phyloP scores from a whole-genome alignment of 345 rosid species.

The Melaleuca quinquenervia region DNA sequence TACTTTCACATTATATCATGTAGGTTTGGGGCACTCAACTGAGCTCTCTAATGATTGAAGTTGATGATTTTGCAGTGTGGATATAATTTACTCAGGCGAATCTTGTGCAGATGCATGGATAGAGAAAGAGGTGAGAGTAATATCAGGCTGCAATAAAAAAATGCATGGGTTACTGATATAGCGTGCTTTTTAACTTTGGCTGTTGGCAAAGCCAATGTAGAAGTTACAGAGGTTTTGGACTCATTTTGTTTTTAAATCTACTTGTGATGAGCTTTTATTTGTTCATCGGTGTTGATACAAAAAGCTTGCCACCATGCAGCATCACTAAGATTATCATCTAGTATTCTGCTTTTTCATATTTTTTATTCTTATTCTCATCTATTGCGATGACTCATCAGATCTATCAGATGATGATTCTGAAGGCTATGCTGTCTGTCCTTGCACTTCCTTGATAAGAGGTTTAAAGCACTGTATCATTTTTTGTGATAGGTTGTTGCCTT shows the following conservation, averaged over 20 bases:
- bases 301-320: neutral
- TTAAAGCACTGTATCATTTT: neutral
- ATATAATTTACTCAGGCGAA: conserved; percentile 68
- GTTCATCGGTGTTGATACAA: neutral
- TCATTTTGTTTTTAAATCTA: neutral
- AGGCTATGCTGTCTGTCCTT: neutral
- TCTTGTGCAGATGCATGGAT: conserved; percentile 92
- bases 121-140: conserved; percentile 62
- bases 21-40: neutral
- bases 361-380: neutral
- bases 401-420: neutral
- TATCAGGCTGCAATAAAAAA: neutral
- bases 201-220: neutral
- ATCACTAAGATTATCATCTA: neutral
- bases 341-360: neutral
- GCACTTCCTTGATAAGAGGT: conserved; percentile 1
- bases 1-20: neutral
- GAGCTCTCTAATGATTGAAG: neutral
- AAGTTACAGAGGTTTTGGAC: neutral
- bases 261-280: neutral
- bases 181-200: neutral
- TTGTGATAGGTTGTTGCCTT: conserved; percentile 63
- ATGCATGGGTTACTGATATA: neutral
- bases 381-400: neutral
- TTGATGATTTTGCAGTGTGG: conserved; percentile 49